Base-by-base conservation (phyloP, 768 basidiomycete species). In the Termitomyces heimii region DNA sequence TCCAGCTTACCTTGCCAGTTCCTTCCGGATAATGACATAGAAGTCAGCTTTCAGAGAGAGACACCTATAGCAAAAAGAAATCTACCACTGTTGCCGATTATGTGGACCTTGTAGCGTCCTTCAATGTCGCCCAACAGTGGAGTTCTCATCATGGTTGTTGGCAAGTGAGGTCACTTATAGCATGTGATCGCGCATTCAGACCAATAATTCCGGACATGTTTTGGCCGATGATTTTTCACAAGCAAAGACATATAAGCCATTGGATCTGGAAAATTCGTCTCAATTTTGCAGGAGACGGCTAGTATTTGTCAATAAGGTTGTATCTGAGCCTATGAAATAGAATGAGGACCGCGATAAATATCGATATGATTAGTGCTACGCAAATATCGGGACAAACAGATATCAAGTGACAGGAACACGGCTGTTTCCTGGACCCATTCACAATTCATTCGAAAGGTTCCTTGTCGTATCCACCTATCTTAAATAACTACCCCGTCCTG, bases 61-160 rank as follows among this genome's bases (percentile, higher is more conserved):
- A 22, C 13, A 26, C 18, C 35, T 13, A 9, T 12, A 35, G 26
- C 20, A 45, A 55, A 47, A 20, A 35, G 14, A 20, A 45, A 43
- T 39, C 53, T 62, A 66, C 63, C 65, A 51, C 62, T 67, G 58
- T 85, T 85, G 43, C 83, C 83, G 14, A 78, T 64, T 9, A 84
- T 54, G 45, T 74, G 71, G 46, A 85, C 68, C 56, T 72, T 77
- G 59, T 78, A 83, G 16, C 60, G 63, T 3, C 82, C 81, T n/a
- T 72, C 34, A 26, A 58, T 70, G 59, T 83, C 78, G 24, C 82
- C 80, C 29, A 73, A 58, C 16, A 73, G 68, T 60, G 72, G 70
- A 28, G 20, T 35, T 9, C n/a, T 40, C 39, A 20, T 40, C 55
- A 62, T 61, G 43, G 28, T 42, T 44, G 24, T 20, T 22, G 49